Percentiles rank a stretch among this genome's conserved stretches.
Evolutionary conservation across 75 land plant genomes (phyloP).

Genomic region (Cunninghamia lanceolata): DNA sequence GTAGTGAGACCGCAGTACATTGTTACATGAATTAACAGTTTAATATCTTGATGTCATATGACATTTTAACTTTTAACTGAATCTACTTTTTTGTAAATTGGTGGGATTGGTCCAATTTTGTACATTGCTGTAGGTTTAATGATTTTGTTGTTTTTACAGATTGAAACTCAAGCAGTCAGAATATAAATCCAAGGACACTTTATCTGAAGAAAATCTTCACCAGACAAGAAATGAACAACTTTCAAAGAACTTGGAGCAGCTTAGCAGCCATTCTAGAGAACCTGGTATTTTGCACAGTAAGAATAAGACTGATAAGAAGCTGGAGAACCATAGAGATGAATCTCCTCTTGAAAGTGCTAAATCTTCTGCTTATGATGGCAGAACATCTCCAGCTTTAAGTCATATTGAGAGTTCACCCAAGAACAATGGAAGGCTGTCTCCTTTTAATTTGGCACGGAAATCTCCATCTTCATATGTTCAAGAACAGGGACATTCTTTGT

Average conservation of each 20-base stretch:
- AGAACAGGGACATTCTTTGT: not conserved
- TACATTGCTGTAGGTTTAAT: not conserved
- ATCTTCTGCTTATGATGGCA: constrained; percentile 11
- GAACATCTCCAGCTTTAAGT: constrained; percentile 6
- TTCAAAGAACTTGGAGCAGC: not conserved
- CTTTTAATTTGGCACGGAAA: not conserved
- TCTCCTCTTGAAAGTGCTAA: constrained; percentile 10
- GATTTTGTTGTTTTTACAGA: not conserved
- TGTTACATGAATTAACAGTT: not conserved
- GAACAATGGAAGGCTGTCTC: constrained; percentile 9
- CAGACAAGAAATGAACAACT: not conserved
- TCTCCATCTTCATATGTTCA: constrained; percentile 4
- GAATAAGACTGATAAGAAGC: not conserved
- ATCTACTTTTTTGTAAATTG: not conserved
- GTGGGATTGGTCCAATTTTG: not conserved
- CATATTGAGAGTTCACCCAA: constrained; percentile 2
- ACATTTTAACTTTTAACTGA: not conserved
- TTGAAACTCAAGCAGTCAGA: constrained; percentile 6
- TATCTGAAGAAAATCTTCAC: not conserved
- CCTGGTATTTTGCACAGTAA: not conserved
- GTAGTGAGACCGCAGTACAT: not conserved
- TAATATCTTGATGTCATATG: not conserved
- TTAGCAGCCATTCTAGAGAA: not conserved
- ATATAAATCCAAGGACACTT: not conserved
- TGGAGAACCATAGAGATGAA: constrained; percentile 6